Evolutionary conservation across 108 stramenopile genomes (phyloP).

Genomic region (Schizochytrium sp.): DNA sequence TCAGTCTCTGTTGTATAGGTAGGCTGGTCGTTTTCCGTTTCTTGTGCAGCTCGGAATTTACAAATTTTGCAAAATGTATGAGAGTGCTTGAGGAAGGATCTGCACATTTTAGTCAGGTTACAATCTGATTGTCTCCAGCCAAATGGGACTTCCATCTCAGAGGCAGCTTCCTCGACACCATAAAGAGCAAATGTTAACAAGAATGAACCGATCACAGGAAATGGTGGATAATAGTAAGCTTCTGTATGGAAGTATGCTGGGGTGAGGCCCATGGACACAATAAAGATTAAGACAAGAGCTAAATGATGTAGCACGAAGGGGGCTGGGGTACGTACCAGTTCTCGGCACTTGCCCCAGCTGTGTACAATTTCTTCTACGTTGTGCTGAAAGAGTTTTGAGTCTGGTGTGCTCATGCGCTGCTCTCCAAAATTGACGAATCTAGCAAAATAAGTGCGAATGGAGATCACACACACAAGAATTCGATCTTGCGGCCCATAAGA

Average conservation of each 20-base stretch:
- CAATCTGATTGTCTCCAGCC: conserved; percentile 29
- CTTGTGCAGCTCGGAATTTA: neutral
- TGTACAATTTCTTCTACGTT: conserved; percentile 37
- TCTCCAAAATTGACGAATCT: conserved; percentile 17
- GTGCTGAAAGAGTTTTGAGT: conserved; percentile 54
- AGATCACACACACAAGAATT: conserved; percentile 4
- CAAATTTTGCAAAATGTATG: conserved; percentile 57
- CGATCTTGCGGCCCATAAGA: conserved; percentile 15
- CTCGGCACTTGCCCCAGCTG: conserved; percentile 46
- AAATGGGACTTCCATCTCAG: conserved; percentile 58
- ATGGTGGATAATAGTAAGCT: neutral
- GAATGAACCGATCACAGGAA: conserved; percentile 4
- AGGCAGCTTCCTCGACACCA: conserved; percentile 30
- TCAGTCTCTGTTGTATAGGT: too few relatives aligned
- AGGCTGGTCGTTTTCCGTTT: neutral
- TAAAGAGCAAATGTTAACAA: conserved; percentile 36
- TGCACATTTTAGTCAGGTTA: conserved; percentile 58
- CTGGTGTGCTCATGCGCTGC: conserved; percentile 43
- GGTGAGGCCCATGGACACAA: neutral
- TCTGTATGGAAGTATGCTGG: conserved; percentile 31
- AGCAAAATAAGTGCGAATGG: conserved; percentile 48
- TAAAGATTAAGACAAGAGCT: conserved; percentile 7
- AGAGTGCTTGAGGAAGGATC: conserved; percentile 43
- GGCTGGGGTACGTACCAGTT: conserved; percentile 47
- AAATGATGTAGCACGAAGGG: conserved; percentile 49